A percentile compares a stretch with the other conserved stretches of the same genome.
Conservation (phyloP, 2,329 filamentous ascomycete species). For the Claviceps sp. region DNA sequence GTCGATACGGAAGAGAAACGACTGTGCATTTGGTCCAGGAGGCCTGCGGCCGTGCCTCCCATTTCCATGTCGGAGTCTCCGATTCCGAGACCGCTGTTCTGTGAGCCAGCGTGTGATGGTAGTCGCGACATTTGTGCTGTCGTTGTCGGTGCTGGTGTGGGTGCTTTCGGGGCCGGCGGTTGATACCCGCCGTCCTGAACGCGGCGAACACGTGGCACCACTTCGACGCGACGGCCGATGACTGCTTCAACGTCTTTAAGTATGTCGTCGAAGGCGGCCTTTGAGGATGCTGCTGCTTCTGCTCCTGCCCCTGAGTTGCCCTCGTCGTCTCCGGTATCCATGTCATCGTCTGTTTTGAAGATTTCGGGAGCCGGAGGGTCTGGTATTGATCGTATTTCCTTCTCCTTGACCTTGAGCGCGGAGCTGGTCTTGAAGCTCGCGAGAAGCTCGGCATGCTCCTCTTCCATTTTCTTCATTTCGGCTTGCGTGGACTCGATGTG, state of each 20-base stretch:
- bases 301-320: constrained; percentile 8
- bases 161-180: constrained; percentile 37
- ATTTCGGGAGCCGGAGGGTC: constrained; percentile 46
- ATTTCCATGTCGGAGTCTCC: constrained; percentile 52
- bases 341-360: constrained; percentile 49
- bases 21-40: constrained; percentile 57
- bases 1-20: constrained; percentile 47
- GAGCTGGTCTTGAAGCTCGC: constrained; percentile 60
- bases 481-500: constrained; percentile 60
- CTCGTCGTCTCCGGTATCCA: constrained; percentile 37
- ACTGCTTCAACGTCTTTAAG: constrained; percentile 59
- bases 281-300: constrained; percentile 20
- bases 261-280: constrained; percentile 55
- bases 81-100: constrained; percentile 40
- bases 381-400: constrained; percentile 54
- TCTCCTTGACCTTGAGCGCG: constrained; percentile 59
- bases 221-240: constrained; percentile 52
- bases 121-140: constrained; percentile 34
- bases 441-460: constrained; percentile 62
- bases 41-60: constrained; percentile 47
- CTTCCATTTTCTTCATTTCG: constrained; percentile 77
- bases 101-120: constrained; percentile 40
- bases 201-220: constrained; percentile 51
- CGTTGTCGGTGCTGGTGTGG: constrained; percentile 12
- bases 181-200: constrained; percentile 68